These are phyloP conservation scores for Chlorella sp. DNA, from an alignment of 139 green algal species.

Conservation along the genomic window DNA sequence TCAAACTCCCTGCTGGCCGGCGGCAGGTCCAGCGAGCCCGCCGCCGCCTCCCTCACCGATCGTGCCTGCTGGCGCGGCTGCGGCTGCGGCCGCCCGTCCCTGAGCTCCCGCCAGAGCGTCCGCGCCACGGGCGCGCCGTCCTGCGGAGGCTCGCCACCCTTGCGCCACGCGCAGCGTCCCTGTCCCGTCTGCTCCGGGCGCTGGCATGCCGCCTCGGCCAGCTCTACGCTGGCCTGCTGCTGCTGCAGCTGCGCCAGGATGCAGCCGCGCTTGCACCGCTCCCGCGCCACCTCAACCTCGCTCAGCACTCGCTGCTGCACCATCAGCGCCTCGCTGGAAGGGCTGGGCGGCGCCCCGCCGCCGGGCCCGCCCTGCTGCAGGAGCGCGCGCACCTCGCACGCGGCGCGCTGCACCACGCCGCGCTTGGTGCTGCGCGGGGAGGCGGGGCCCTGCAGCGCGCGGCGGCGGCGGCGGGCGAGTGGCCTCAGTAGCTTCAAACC, in stretches of 20 bases:
- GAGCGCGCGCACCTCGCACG: background rate
- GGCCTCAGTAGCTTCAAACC: background rate
- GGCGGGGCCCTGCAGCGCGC: background rate
- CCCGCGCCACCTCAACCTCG: background rate
- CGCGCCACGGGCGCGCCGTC: too few relatives aligned
- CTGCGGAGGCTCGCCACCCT: too few relatives aligned
- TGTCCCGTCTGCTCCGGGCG: background rate
- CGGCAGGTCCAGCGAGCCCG: background rate
- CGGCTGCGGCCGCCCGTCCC: background rate
- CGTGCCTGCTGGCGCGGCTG: background rate
- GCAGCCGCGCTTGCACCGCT: conserved; percentile 8
- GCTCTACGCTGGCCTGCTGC: background rate
- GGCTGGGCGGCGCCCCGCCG: too few relatives aligned
- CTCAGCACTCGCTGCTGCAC: background rate
- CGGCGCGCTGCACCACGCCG: background rate
- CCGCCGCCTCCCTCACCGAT: background rate
- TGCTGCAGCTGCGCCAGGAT: conserved; percentile 20
- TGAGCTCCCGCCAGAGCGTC: background rate
- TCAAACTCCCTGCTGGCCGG: conserved; percentile 5
- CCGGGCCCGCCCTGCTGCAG: too few relatives aligned
- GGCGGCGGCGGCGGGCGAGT: background rate
- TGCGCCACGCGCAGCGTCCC: background rate
- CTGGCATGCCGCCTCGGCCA: background rate
- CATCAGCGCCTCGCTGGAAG: background rate
- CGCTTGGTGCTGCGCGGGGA: background rate